Conservation (phyloP, 768 basidiomycete species). For the Terana coerulea region DNA sequence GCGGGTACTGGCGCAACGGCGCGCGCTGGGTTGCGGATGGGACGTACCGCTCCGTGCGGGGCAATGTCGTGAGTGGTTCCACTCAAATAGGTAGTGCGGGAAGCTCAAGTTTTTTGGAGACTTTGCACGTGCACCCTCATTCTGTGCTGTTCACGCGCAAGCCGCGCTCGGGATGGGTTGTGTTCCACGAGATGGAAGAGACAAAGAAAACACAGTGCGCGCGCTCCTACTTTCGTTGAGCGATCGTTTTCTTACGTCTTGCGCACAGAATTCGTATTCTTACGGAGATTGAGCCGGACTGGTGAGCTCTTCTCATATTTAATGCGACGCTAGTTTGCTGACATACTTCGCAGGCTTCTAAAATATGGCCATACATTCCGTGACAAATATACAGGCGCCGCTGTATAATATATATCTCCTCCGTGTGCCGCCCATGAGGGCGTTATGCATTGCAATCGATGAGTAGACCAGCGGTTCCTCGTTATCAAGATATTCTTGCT, state of each 20-base stretch:
- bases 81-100: not conserved
- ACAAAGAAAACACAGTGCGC: conserved; percentile 90
- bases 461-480: too few relatives aligned
- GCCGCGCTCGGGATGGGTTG: conserved; percentile 87
- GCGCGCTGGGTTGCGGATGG: conserved; percentile 91
- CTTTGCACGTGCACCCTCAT: conserved; percentile 86
- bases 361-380: conserved; percentile 48
- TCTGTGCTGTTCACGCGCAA: conserved; percentile 93
- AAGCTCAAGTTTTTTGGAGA: conserved; percentile 38
- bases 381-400: conserved; percentile 24
- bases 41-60: conserved; percentile 86
- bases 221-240: not conserved
- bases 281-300: conserved; percentile 94
- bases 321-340: not conserved
- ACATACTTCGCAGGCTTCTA: conserved; percentile 34
- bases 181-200: conserved; percentile 95
- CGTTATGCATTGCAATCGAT: too few relatives aligned
- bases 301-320: conserved; percentile 41
- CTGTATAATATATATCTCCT: too few relatives aligned
- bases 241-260: not conserved
- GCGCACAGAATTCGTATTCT: conserved; percentile 84
- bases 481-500: too few relatives aligned
- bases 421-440: too few relatives aligned
- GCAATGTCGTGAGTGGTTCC: conserved; percentile 60
- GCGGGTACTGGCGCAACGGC: conserved; percentile 92